These are phyloP conservation scores for Alternaria brassicae DNA, from an alignment of 2,329 filamentous ascomycete species.

Conservation along the genomic window DNA sequence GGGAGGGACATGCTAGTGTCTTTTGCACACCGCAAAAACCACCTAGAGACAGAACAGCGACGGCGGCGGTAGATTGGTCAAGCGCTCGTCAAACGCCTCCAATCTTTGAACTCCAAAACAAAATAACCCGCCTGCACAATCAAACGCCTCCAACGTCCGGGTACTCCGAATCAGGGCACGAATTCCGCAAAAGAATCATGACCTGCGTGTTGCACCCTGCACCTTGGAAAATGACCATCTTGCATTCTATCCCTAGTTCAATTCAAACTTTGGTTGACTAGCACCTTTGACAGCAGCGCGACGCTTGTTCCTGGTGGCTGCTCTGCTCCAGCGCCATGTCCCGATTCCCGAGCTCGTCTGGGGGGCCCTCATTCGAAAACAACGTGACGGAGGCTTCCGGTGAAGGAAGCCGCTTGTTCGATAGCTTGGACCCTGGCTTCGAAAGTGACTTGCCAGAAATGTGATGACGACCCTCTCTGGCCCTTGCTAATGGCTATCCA, in stretches of 20 bases:
- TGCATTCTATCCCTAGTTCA: neutral
- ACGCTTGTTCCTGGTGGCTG: neutral
- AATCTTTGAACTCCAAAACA: neutral
- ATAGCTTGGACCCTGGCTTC: neutral
- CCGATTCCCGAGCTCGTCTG: neutral
- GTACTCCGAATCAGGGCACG: neutral
- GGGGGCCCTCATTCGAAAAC: neutral
- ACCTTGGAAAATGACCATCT: neutral
- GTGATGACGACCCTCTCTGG: neutral
- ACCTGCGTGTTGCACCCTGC: neutral
- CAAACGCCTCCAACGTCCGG: neutral
- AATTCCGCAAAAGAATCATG: neutral
- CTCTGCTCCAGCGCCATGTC: neutral
- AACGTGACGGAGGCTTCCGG: neutral
- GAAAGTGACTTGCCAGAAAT: neutral
- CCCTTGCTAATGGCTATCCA: neutral
- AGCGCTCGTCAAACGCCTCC: neutral
- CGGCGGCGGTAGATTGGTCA: neutral
- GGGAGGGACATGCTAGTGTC: neutral
- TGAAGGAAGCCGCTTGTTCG: neutral
- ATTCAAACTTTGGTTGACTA: neutral
- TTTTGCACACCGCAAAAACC: neutral
- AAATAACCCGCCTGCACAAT: neutral
- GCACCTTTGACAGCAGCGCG: neutral
- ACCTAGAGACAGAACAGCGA: neutral